phyloP scores from a whole-genome alignment of 495 filamentous ascomycete species.

The Jackrogersella multiformis region DNA sequence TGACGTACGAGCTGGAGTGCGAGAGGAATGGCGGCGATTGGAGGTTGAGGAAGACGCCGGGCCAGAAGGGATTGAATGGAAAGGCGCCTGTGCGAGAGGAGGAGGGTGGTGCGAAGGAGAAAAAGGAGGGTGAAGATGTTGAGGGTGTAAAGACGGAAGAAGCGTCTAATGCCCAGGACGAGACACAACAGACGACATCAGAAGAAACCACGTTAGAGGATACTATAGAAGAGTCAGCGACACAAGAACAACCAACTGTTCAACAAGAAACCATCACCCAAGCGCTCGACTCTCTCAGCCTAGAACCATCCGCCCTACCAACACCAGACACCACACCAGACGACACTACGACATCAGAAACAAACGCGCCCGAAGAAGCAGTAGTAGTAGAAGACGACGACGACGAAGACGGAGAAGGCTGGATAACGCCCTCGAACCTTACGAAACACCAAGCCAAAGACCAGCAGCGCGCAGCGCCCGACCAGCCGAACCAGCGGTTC shows the following conservation, averaged over 20 bases:
- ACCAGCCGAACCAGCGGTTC: slow-evolving; percentile 63
- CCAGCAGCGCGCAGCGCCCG: slow-evolving; percentile 47
- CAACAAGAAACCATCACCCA: slow-evolving; percentile 40
- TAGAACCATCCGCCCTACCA: slow-evolving; percentile 35
- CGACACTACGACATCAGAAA: slow-evolving; percentile 13
- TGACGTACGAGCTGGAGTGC: slow-evolving; percentile 91
- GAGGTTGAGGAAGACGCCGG: slow-evolving; percentile 78
- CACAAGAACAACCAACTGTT: slow-evolving; percentile 26
- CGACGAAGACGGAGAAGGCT: slow-evolving; percentile 76
- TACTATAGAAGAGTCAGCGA: slow-evolving; percentile 10
- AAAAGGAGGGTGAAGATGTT: slow-evolving; percentile 10
- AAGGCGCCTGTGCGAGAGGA: slow-evolving; percentile 62
- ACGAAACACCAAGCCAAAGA: slow-evolving; percentile 80
- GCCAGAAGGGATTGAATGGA: slow-evolving; percentile 80
- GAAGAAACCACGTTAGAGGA: slow-evolving; percentile 16
- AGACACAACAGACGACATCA: slow-evolving; percentile 6
- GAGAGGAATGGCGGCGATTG: slow-evolving; percentile 85
- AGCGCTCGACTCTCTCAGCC: slow-evolving; percentile 36
- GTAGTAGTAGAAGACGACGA: slow-evolving; percentile 58
- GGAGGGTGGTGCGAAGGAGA: slow-evolving; percentile 13
- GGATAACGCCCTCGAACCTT: slow-evolving; percentile 96
- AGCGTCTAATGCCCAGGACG: background rate
- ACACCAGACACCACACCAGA: slow-evolving; percentile 24
- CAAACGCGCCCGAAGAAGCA: slow-evolving; percentile 47
- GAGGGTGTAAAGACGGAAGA: background rate